These are phyloP conservation scores for Aspergillus texensis DNA, from an alignment of 2,329 filamentous ascomycete genomes.

Conservation along the genomic window DNA sequence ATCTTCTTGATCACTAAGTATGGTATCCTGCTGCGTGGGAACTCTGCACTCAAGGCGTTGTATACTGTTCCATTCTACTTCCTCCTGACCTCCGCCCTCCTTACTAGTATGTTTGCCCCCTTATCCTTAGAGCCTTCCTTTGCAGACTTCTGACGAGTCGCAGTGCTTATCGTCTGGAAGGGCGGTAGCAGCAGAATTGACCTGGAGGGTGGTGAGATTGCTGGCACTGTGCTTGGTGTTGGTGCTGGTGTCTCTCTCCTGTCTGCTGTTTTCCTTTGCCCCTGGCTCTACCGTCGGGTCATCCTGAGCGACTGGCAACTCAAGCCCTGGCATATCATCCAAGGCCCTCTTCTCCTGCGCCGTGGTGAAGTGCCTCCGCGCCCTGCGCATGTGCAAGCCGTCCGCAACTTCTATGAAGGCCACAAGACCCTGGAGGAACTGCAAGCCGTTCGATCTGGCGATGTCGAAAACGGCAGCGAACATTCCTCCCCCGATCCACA, in stretches of 20 bases:
- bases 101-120: conserved; percentile 13
- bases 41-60: conserved; percentile 16
- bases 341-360: conserved; percentile 20
- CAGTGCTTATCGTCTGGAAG: conserved; percentile 26
- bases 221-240: conserved; percentile 16
- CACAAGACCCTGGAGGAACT: conserved; percentile 22
- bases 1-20: conserved; percentile 23
- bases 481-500: too few species aligned
- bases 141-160: too few species aligned
- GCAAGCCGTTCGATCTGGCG: conserved; percentile 13
- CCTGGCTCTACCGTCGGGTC: conserved; percentile 20
- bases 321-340: conserved; percentile 14
- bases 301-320: conserved; percentile 20
- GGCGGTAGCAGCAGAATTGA: conserved; percentile 18
- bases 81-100: conserved; percentile 17
- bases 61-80: conserved; percentile 20
- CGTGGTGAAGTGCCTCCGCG: conserved; percentile 17
- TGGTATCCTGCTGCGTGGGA: conserved; percentile 12
- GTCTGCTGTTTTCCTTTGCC: conserved; percentile 13
- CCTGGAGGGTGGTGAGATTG: conserved; percentile 12
- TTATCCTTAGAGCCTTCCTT: background rate
- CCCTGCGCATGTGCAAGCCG: conserved; percentile 2
- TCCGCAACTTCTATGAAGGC: conserved; percentile 20
- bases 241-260: conserved; percentile 15
- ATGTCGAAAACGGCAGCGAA: too few species aligned